phyloP scores from a whole-genome alignment of 805 yeast genomes.

The Saccharomyces eubayanus region DNA sequence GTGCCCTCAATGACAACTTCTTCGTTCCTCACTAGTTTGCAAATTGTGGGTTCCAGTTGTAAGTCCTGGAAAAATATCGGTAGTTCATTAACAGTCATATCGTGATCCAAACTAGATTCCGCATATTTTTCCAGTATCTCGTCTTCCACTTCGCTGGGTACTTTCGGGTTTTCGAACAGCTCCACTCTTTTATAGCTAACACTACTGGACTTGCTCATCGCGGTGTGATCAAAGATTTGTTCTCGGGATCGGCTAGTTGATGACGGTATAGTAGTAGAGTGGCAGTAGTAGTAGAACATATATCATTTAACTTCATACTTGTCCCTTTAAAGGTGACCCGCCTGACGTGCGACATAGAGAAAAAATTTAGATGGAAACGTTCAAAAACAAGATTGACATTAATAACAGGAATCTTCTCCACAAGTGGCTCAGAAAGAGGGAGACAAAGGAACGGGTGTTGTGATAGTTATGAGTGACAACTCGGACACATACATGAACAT shows the following conservation, averaged over 20 bases:
- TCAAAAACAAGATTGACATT: neutral
- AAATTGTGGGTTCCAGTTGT: slow-evolving; percentile 28
- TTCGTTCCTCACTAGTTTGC: slow-evolving; percentile 19
- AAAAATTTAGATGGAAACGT: neutral
- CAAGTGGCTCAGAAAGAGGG: neutral
- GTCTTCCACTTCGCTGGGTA: slow-evolving; percentile 40
- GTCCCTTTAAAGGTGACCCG: neutral
- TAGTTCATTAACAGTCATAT: slow-evolving; percentile 32
- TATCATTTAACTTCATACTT: neutral
- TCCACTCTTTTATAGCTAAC: slow-evolving; percentile 19
- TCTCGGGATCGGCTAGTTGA: no score
- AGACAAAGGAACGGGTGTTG: neutral
- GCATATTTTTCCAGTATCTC: slow-evolving; percentile 38
- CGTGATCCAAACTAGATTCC: slow-evolving; percentile 35
- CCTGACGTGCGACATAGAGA: neutral
- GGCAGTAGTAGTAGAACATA: neutral
- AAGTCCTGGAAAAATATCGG: slow-evolving; percentile 24
- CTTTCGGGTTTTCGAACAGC: slow-evolving; percentile 25
- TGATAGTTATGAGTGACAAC: neutral
- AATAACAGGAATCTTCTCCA: neutral
- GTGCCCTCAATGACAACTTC: slow-evolving; percentile 36
- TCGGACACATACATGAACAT: neutral
- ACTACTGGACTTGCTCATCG: neutral
- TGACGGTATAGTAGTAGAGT: no score
- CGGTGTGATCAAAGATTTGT: no score